Percentiles rank a stretch among this genome's conserved stretches.
Conservation (phyloP, 2,329 filamentous ascomycete species). For the Aureobasidium sp. region DNA sequence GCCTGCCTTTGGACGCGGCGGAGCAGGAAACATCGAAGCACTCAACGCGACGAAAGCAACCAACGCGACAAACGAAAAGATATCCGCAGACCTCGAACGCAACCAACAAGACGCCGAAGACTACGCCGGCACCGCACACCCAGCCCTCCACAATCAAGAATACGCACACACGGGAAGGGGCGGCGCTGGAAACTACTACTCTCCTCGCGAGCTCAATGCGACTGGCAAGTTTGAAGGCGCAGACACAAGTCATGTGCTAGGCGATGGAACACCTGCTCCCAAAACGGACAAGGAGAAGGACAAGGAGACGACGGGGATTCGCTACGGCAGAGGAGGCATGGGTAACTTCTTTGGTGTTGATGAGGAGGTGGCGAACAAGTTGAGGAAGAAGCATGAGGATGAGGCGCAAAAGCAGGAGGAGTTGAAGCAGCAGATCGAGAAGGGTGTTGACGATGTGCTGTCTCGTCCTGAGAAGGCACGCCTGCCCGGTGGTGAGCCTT, state of each 20-base stretch:
- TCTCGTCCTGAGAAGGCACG: constrained; percentile 32
- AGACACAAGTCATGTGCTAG: constrained; percentile 18
- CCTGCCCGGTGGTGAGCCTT: constrained; percentile 26
- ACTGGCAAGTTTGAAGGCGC: constrained; percentile 30
- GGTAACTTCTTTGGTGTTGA: constrained; percentile 36
- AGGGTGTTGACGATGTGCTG: constrained; percentile 32
- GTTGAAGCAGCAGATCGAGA: constrained; percentile 30
- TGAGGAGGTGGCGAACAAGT: constrained; percentile 25
- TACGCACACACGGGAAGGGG: constrained; percentile 38
- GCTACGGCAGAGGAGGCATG: constrained; percentile 35
- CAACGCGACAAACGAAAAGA: constrained; percentile 16
- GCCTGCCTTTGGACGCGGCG: constrained; percentile 30
- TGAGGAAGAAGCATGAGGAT: constrained; percentile 21
- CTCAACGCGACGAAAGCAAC: constrained; percentile 12
- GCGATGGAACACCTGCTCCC: constrained; percentile 15
- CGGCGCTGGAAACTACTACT: constrained; percentile 40
- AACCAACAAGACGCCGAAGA: constrained; percentile 21
- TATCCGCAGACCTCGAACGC: constrained; percentile 32
- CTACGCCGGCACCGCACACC: constrained; percentile 15
- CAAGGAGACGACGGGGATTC: not conserved
- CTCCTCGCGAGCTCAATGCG: constrained; percentile 30
- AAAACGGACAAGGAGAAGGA: not conserved
- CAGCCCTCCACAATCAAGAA: constrained; percentile 23
- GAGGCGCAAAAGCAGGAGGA: constrained; percentile 20
- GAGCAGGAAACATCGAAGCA: constrained; percentile 36